Evolutionary conservation across 306 rosid genomes (phyloP).

Genomic region (Carpinus fangiana): DNA sequence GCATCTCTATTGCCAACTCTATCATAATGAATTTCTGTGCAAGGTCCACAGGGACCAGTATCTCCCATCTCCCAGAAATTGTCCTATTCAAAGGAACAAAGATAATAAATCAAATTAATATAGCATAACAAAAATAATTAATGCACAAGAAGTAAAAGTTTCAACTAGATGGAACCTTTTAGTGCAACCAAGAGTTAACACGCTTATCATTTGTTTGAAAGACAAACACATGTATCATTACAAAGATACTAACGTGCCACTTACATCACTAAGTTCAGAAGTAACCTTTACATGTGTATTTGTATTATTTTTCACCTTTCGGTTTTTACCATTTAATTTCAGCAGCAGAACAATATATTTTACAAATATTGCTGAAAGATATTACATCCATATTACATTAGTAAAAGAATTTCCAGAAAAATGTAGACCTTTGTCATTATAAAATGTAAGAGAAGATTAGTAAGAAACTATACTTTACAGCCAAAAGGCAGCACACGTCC

Average conservation of each 20-base stretch:
- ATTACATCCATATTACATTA: not conserved
- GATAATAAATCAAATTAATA: constrained; percentile 18
- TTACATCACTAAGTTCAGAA: not conserved
- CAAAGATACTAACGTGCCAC: not conserved
- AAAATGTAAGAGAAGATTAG: not conserved
- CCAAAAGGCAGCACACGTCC: constrained; percentile 93
- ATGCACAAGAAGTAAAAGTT: not conserved
- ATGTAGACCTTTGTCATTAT: constrained; percentile 6
- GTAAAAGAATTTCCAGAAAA: not conserved
- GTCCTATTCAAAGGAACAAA: constrained; percentile 55
- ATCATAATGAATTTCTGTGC: constrained; percentile 96
- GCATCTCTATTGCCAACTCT: constrained; percentile 96
- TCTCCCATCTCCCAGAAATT: constrained; percentile 99
- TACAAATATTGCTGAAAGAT: not conserved
- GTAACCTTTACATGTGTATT: not conserved
- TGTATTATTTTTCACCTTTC: not conserved
- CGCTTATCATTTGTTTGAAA: not conserved
- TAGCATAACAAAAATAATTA: not conserved
- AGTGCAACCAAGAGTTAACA: not conserved
- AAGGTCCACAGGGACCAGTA: constrained; percentile 99
- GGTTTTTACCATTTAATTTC: not conserved
- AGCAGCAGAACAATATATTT: not conserved
- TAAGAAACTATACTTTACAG: constrained; percentile 58
- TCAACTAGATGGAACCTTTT: not conserved
- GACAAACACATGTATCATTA: not conserved